Evolutionary conservation across 1,284 basidiomycete species (phyloP).

Genomic region (Microbotryum intermedium): DNA sequence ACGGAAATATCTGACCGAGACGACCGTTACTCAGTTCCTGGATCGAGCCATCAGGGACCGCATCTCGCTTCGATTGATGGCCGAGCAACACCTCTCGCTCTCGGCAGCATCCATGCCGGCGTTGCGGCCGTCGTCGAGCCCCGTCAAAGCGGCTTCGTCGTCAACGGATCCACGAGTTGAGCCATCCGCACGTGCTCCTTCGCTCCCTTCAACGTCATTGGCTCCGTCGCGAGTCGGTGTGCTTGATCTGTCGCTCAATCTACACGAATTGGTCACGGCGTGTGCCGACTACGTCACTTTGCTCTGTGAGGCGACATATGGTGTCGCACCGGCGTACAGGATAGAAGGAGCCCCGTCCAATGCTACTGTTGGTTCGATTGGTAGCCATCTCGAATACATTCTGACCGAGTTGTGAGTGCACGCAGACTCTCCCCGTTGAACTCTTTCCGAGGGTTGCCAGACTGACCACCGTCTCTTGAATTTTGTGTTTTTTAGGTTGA

Average conservation of each 20-base stretch:
- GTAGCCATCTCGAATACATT: constrained; percentile 81
- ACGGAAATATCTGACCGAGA: constrained; percentile 67
- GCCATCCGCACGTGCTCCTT: constrained; percentile 20
- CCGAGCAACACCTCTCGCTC: constrained; percentile 82
- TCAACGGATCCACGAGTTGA: constrained; percentile 17
- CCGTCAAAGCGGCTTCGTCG: not conserved
- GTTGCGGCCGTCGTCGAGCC: not conserved
- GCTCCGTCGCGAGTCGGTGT: constrained; percentile 51
- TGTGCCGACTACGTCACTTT: constrained; percentile 73
- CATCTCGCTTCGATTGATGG: constrained; percentile 79
- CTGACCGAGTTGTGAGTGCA: constrained; percentile 44
- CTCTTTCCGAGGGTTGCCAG: constrained; percentile 3
- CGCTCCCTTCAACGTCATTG: constrained; percentile 32
- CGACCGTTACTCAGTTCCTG: constrained; percentile 66
- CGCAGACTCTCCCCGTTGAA: constrained; percentile 23
- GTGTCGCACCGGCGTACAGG: constrained; percentile 55
- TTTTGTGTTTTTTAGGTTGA: constrained; percentile 43
- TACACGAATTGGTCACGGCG: constrained; percentile 59
- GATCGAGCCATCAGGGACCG: constrained; percentile 77
- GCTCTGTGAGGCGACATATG: constrained; percentile 76
- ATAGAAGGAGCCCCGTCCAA: constrained; percentile 51
- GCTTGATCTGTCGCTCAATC: constrained; percentile 60
- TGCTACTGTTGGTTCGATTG: constrained; percentile 57
- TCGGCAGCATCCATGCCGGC: constrained; percentile 50
- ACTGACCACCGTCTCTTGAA: not conserved